These are phyloP conservation scores for Actinidia arguta DNA, from an alignment of 179 eudicot species.

Conservation along the genomic window DNA sequence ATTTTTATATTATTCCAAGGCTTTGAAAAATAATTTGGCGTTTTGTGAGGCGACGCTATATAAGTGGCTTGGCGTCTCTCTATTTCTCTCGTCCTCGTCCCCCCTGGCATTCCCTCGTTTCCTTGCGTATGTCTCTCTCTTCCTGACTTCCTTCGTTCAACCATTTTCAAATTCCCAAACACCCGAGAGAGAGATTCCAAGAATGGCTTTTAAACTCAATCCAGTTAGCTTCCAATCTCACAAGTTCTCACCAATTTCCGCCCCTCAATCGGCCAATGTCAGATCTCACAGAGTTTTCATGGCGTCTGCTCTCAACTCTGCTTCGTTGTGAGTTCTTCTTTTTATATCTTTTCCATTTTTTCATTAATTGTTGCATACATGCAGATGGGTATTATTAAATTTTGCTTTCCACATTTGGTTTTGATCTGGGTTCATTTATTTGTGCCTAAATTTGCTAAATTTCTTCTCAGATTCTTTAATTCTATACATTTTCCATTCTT, in stretches of 20 bases:
- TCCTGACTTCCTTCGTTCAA: no score
- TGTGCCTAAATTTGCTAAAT: background rate
- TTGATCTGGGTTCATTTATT: background rate
- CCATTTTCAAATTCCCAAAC: no score
- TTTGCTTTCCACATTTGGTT: background rate
- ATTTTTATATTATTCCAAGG: no score
- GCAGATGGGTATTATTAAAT: background rate
- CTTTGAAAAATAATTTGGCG: no score
- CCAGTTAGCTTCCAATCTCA: conserved; percentile 23
- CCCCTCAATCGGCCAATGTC: conserved; percentile 37
- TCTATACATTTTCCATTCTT: background rate
- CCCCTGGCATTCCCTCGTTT: no score
- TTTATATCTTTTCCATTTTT: background rate
- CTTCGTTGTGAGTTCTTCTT: conserved; percentile 47
- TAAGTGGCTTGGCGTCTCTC: no score
- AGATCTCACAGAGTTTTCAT: conserved; percentile 65
- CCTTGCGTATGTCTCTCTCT: no score
- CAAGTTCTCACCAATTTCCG: conserved; percentile 29
- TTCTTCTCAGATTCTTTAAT: no score
- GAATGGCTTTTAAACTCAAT: conserved; percentile 63
- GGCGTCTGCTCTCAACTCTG: conserved; percentile 54
- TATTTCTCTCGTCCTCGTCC: no score
- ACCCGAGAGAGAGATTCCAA: conserved; percentile 6
- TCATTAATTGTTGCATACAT: background rate
- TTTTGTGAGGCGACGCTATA: no score